Base-by-base conservation (phyloP, 176 grass and related monocot species). In the Avena atlantica region DNA sequence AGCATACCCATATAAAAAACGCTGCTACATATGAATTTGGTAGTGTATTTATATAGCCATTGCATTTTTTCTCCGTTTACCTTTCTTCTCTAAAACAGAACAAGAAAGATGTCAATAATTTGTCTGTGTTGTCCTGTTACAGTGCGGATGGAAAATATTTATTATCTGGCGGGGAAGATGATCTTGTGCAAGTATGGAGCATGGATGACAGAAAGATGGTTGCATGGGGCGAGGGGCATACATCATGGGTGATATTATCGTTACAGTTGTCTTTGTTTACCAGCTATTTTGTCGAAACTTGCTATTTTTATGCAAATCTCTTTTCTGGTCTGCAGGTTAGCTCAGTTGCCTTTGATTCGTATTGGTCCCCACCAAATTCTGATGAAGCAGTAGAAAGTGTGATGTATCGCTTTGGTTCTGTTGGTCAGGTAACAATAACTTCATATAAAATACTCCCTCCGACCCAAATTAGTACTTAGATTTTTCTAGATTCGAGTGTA, bases 181-280 rank as follows among this genome's bases (percentile, higher is more conserved):
- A 98, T 91, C 87, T 98, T 85, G 93, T 98, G 59, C 96, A 98
- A 94, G 90, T 98, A 86, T 98, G 96, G 93, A 98, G 96, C 76
- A 94, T 95, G 88, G 93, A 96, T 78, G 88, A 95, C 11, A 89
- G 93, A 75, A 98, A 96, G 91, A 96, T 98, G 71, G 93, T 98
- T 81, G 93, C 93, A 9, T 96, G 90, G 92, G 93, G 96, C 23
- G 96, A 98, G 85, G 96, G 93, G 21, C 96, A 98, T 92, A 98
- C 91, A 85, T 98, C 96, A 82, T 98, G 97, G 97, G 97, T 96
- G 89, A 90, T 76, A 23, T 40, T 81, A 84, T 84, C 20, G 19
- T 85, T 63, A 59, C 49, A 78, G 3, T 77, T 88, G 40, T 77
- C 51, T 52, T 87, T 74, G 10, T 24, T 74, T 61, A 81, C 19